These are phyloP conservation scores for Excoecaria cochinchinensis DNA, from an alignment of 345 rosid genomes.

Conservation along the genomic window DNA sequence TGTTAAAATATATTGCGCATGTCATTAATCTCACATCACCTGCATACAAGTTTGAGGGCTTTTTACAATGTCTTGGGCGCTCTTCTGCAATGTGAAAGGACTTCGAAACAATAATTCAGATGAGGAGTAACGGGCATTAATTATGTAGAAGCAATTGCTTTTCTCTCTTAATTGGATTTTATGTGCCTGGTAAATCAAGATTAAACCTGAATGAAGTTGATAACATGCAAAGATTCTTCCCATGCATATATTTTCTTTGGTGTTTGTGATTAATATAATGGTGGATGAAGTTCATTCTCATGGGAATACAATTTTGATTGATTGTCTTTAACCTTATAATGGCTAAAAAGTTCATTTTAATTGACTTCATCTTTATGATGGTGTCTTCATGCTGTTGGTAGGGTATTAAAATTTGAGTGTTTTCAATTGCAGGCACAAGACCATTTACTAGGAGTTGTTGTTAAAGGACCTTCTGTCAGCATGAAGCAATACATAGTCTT, in stretches of 20 bases:
- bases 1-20: not conserved
- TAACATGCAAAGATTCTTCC: conserved; percentile 8
- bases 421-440: conserved; percentile 59
- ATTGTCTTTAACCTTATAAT: not conserved
- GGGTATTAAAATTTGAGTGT: conserved; percentile 17
- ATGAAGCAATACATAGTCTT: conserved; percentile 64
- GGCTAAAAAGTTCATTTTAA: not conserved
- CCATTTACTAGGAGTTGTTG: conserved; percentile 81
- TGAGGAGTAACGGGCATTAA: not conserved
- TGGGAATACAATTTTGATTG: not conserved
- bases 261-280: not conserved
- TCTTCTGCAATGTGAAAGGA: not conserved
- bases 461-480: conserved; percentile 49
- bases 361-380: not conserved
- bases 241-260: not conserved
- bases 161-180: conserved; percentile 9
- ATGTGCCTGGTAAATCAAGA: not conserved
- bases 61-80: not conserved
- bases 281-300: not conserved
- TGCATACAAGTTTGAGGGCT: not conserved
- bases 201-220: not conserved
- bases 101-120: not conserved
- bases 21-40: not conserved
- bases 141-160: not conserved
- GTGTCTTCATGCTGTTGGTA: not conserved